These are phyloP conservation scores for Pisolithus tinctorius DNA, from an alignment of 768 basidiomycete genomes.

Conservation along the genomic window DNA sequence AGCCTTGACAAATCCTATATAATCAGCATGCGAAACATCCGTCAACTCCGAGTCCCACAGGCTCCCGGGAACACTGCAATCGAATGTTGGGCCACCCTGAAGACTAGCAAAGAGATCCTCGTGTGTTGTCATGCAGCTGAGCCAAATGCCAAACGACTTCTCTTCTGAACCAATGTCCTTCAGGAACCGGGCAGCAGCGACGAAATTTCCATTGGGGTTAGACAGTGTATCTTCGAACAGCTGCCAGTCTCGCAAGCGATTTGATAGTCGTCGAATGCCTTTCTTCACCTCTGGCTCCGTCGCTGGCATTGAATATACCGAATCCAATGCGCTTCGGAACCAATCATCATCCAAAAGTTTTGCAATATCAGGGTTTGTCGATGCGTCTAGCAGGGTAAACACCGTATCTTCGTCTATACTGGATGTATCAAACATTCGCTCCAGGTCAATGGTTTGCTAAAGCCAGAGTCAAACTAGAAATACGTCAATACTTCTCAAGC, in stretches of 20 bases:
- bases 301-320: slow-evolving; percentile 23
- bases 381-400: slow-evolving; percentile 54
- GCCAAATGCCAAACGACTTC: slow-evolving; percentile 64
- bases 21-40: slow-evolving; percentile 44
- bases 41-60: slow-evolving; percentile 29
- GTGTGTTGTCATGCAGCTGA: slow-evolving; percentile 62
- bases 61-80: slow-evolving; percentile 30
- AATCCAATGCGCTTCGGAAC: slow-evolving; percentile 46
- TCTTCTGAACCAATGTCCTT: slow-evolving; percentile 61
- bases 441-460: slow-evolving; percentile 54
- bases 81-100: slow-evolving; percentile 8
- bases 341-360: slow-evolving; percentile 37
- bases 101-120: slow-evolving; percentile 38
- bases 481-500: not conserved
- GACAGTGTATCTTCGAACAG: slow-evolving; percentile 55
- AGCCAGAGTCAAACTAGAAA: slow-evolving; percentile 5
- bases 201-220: slow-evolving; percentile 46
- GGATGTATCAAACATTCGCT: slow-evolving; percentile 45
- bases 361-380: slow-evolving; percentile 59
- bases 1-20: slow-evolving; percentile 58
- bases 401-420: slow-evolving; percentile 51
- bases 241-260: slow-evolving; percentile 53
- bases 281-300: slow-evolving; percentile 35
- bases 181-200: slow-evolving; percentile 41
- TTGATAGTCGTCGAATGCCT: slow-evolving; percentile 41